Conservation (phyloP, 306 rosid species). For the Cicer bijugum region DNA sequence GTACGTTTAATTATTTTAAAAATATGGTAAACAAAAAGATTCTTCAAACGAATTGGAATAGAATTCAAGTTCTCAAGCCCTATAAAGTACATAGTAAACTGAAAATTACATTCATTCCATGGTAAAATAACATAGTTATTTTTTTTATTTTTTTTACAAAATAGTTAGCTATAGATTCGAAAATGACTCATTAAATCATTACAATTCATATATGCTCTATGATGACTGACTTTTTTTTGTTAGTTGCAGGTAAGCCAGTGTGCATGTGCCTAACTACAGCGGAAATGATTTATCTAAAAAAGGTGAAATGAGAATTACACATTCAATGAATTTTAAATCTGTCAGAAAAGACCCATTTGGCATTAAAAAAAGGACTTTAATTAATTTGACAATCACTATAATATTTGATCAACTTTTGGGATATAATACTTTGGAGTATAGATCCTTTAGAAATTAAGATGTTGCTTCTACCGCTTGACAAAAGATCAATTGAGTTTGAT, state of each 20-base stretch:
- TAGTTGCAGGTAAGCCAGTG: conserved; percentile 2
- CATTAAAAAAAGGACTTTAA: conserved; percentile 20
- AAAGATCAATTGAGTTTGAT: conserved; percentile 37
- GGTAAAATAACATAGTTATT: not conserved
- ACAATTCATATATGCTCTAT: conserved; percentile 20
- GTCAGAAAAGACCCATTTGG: conserved; percentile 27
- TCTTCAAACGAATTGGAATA: conserved; percentile 15
- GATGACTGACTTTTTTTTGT: not conserved
- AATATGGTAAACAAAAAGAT: not conserved
- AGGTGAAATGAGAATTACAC: conserved; percentile 17
- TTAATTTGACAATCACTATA: not conserved
- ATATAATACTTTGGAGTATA: conserved; percentile 21
- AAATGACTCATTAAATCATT: conserved; percentile 42
- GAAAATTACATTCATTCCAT: conserved; percentile 37
- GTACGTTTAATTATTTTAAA: not conserved
- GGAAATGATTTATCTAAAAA: conserved; percentile 19
- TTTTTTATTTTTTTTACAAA: too few species aligned
- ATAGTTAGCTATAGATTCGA: conserved; percentile 30
- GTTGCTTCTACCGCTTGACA: not conserved
- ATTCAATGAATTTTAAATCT: conserved; percentile 43
- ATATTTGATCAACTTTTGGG: conserved; percentile 14
- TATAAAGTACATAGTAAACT: conserved; percentile 29
- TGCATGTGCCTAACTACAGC: conserved; percentile 31
- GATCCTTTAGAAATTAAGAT: conserved; percentile 4
- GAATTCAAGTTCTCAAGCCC: conserved; percentile 6